phyloP scores from a whole-genome alignment of 2,329 filamentous ascomycete species.

The Fusarium sp. region DNA sequence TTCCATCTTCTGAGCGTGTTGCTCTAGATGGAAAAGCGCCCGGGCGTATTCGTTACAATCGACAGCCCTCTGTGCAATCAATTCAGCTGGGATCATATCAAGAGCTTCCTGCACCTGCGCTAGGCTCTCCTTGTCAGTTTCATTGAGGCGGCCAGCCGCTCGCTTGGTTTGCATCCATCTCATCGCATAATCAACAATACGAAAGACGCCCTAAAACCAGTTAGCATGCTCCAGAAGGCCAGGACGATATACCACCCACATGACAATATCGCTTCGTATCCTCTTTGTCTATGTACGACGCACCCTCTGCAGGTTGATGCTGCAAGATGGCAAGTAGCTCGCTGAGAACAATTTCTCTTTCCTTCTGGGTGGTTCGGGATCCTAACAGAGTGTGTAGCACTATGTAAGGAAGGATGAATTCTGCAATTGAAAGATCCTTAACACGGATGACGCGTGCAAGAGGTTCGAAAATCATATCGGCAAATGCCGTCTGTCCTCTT shows the following conservation, averaged over 20 bases:
- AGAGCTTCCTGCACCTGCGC: conserved; percentile 67
- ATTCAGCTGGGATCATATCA: conserved; percentile 78
- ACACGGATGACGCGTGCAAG: conserved; percentile 86
- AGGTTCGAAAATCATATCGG: conserved; percentile 83
- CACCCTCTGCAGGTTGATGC: conserved; percentile 66
- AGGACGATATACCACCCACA: conserved; percentile 64
- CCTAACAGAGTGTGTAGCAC: conserved; percentile 87
- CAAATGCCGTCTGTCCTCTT: conserved; percentile 81
- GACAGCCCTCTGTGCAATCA: conserved; percentile 86
- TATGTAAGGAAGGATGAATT: conserved; percentile 90
- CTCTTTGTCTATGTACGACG: conserved; percentile 76
- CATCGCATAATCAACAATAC: conserved; percentile 91
- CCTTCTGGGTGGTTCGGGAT: conserved; percentile 70
- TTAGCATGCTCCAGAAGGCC: conserved; percentile 8
- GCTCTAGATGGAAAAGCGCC: conserved; percentile 94
- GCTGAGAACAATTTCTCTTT: conserved; percentile 75
- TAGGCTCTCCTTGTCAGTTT: conserved; percentile 64
- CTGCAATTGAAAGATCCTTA: conserved; percentile 87
- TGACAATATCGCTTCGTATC: conserved; percentile 89
- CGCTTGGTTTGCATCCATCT: conserved; percentile 87
- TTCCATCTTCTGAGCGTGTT: conserved; percentile 77
- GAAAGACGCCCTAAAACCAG: conserved; percentile 81
- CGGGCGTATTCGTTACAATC: conserved; percentile 94
- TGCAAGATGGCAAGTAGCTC: conserved; percentile 85
- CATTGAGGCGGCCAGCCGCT: conserved; percentile 49